Evolutionary conservation across 306 rosid genomes (phyloP).

Genomic region (Quercus bicolor): DNA sequence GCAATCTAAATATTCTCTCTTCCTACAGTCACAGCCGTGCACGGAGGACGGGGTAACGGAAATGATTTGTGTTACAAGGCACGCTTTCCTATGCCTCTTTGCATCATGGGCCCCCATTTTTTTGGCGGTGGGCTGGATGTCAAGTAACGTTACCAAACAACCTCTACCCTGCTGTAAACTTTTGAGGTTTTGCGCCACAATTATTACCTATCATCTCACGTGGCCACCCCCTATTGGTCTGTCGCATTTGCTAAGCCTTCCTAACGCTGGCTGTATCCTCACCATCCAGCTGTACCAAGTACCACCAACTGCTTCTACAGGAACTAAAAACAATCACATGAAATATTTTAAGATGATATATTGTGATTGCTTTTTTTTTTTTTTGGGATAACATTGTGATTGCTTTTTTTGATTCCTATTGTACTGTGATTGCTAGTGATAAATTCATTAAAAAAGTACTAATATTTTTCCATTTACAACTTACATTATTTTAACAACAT

Average conservation of each 20-base stretch:
- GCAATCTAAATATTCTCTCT: neutral
- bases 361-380: no score
- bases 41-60: neutral
- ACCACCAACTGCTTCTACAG: neutral
- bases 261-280: conserved; percentile 11
- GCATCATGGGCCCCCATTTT: neutral
- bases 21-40: neutral
- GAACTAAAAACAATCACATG: no score
- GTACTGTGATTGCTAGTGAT: no score
- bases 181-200: neutral
- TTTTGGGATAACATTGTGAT: no score
- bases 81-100: neutral
- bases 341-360: no score
- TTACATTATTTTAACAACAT: no score
- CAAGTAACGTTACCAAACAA: neutral
- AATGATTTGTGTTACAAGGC: neutral
- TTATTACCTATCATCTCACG: conserved; percentile 30
- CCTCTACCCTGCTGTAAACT: neutral
- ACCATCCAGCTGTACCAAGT: conserved; percentile 46
- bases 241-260: neutral
- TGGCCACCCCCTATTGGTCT: conserved; percentile 34
- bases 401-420: no score
- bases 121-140: conserved; percentile 17
- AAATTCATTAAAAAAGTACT: no score
- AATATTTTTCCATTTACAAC: no score